Percentiles rank a stretch among this genome's conserved stretches.
Conservation (phyloP, 2,329 filamentous ascomycete species). For the Colletotrichum tabaci region DNA sequence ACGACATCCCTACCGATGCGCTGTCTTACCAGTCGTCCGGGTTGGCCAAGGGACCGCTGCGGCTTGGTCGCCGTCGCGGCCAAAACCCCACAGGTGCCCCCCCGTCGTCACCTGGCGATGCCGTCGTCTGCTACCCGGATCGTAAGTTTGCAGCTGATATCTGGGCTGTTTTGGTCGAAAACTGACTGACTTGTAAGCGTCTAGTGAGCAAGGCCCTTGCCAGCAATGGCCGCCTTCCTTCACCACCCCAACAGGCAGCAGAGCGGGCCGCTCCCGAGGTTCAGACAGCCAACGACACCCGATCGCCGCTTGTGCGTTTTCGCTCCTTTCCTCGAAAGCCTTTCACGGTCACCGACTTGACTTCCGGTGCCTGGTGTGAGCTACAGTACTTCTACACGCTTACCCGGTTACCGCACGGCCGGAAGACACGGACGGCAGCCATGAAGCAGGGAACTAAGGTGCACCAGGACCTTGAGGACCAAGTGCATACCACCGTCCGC, state of each 20-base stretch:
- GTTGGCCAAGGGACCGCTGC: constrained; percentile 21
- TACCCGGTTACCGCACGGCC: constrained; percentile 78
- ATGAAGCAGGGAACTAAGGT: constrained; percentile 88
- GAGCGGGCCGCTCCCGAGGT: constrained; percentile 35
- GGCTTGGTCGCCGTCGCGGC: not conserved
- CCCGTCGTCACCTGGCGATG: constrained; percentile 41
- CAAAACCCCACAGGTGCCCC: constrained; percentile 39
- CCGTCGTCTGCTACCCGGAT: constrained; percentile 64
- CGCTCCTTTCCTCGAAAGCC: constrained; percentile 83
- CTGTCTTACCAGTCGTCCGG: constrained; percentile 41
- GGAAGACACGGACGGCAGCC: constrained; percentile 80
- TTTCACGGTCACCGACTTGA: constrained; percentile 88
- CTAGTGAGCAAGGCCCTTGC: constrained; percentile 69
- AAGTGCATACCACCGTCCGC: constrained; percentile 83
- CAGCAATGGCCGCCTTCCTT: constrained; percentile 39
- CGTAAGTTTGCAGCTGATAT: constrained; percentile 58
- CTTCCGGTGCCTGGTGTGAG: constrained; percentile 95
- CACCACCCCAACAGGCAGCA: constrained; percentile 43
- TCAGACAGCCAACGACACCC: constrained; percentile 50
- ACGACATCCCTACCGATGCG: constrained; percentile 46
- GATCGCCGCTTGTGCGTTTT: constrained; percentile 81
- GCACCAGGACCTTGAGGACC: constrained; percentile 86
- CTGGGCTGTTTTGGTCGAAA: constrained; percentile 28
- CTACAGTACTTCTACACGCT: constrained; percentile 93
- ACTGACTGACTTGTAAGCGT: constrained; percentile 77